Evolutionary conservation across 805 yeast species (phyloP), one percentile per base, ranked within the genome.

Genomic region (Metschnikowia gelsemii): DNA sequence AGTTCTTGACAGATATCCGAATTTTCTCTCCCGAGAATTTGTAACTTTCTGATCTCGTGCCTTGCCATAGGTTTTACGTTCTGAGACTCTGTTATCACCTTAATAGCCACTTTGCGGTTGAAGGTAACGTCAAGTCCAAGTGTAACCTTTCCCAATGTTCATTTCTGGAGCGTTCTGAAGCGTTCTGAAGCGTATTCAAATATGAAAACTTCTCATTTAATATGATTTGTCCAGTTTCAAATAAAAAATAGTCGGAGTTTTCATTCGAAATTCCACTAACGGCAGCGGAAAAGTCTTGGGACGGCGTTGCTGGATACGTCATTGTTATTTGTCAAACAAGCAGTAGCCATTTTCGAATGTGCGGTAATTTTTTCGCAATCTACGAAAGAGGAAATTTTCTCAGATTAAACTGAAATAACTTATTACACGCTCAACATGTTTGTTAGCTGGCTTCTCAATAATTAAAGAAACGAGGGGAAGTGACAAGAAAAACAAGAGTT

Each of bases 121-220:
- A 56, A 47, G 13, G 41, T 31, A 2, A 52, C 42, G 52, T 80
- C 78, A 6, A 61, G 42, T 1, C 82, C 84, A 36, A 76, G 66
- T 2, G 80, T 64, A 2, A 81, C 87, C 43, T 70, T 70, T 16
- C 86, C 86, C 58, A 78, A 81, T 2, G 84, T 71, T 3, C 87
- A 86, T 27, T 68, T 70, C 55, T 78, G 82, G 41, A 79, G 61
- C 51, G 68, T 65, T n/a, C n/a, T 2, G 84, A 72, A 3, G 86
- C 87, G 26, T 68, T 70, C 55, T 78, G 82, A 41, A 79, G 61
- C 51, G 68, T 65, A 16, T 60, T 54, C 25, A 77, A 44, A 43
- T 68, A 71, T 36, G 57, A 56, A 62, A 79, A 79, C 32, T 67
- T 62, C 47, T 63, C 55, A 16, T 59, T 59, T 25, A 78, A 57